A percentile compares a stretch with the other conserved stretches of the same genome.
Conservation (phyloP, 2,329 filamentous ascomycete genomes). For the Waltergamsia citrina region DNA sequence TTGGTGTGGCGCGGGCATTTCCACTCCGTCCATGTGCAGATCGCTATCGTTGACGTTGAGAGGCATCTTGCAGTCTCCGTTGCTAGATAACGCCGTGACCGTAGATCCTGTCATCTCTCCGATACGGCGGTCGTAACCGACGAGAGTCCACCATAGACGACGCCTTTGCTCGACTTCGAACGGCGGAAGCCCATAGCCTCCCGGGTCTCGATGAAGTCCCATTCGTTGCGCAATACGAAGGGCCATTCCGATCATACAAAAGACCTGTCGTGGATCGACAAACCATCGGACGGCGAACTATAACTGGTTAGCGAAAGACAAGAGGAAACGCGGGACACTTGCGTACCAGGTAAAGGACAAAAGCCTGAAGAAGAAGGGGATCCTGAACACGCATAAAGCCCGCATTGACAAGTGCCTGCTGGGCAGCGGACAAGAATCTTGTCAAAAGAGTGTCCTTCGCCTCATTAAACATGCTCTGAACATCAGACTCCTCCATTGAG, state of each 20-base stretch:
- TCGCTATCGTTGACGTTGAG: conserved; percentile 55
- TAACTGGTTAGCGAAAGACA: background rate
- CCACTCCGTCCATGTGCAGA: conserved; percentile 46
- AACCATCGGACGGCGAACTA: conserved; percentile 40
- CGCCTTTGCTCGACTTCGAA: conserved; percentile 64
- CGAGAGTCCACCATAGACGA: conserved; percentile 64
- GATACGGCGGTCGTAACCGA: conserved; percentile 59
- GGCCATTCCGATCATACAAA: conserved; percentile 49
- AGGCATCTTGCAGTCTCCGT: conserved; percentile 45
- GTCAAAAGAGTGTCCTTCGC: conserved; percentile 38
- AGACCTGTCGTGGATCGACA: conserved; percentile 44
- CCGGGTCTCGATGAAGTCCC: conserved; percentile 56
- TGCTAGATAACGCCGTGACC: conserved; percentile 44
- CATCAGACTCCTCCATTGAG: conserved; percentile 48
- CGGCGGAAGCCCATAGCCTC: conserved; percentile 37
- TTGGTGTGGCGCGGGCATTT: conserved; percentile 34
- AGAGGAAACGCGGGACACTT: background rate
- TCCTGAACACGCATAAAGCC: conserved; percentile 59
- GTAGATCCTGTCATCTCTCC: conserved; percentile 55
- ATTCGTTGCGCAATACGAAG: conserved; percentile 60
- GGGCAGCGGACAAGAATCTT: conserved; percentile 47
- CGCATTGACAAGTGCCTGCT: conserved; percentile 57
- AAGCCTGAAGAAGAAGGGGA: conserved; percentile 56
- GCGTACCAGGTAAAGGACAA: conserved; percentile 55
- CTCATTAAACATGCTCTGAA: conserved; percentile 41